Base-by-base conservation (phyloP, 2,329 filamentous ascomycete species). In the Aureobasidium vineae region DNA sequence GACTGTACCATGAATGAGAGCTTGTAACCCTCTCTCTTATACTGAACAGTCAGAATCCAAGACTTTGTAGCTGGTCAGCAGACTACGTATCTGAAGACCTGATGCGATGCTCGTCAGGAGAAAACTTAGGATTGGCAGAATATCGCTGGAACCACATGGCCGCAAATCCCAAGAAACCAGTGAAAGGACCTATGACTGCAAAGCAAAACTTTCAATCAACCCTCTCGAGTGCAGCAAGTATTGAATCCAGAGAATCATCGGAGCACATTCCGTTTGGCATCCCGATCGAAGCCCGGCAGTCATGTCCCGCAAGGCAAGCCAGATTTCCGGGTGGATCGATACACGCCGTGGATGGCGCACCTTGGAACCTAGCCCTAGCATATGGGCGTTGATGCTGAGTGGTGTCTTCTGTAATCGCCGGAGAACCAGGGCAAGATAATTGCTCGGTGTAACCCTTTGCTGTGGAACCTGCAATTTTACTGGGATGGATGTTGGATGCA, bases 291-390 rank as follows among this genome's bases (percentile, higher is more conserved):
- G 15, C 5, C 28, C 49, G 53, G 23, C 36, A 59, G 31, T 33
- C 23, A n/a, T 23, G 40, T 16, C 26, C 54, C 40, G 26, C 26
- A 45, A 28, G 54, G 40, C 54, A 13, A 28, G 8, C 38, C 40
- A 45, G 19, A 45, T n/a, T n/a, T 26, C 41, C 31, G 54, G 40
- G 53, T 26, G 36, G 50, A 43, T 59, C 54, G 54, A 59, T 45
- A 59, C 26, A n/a, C 54, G 38, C 54, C 38, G 19, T 43, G 19
- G 23, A 28, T 8, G 19, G 3, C 23, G 52, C 13, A 53, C 6
- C 4, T 33, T 36, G 52, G 15, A n/a, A 23, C 31, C 36, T 52
- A 41, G 53, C 36, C 2, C 53, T 41, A 56, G 36, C 53, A 41
- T 21, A 56, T 19, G 7, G 36, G 13, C 13, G 52, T 41, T 21